Percentiles rank a stretch among this genome's conserved stretches.
Evolutionary conservation across 2,329 filamentous ascomycete genomes (phyloP).

Genomic region (Pyrenophora teres): DNA sequence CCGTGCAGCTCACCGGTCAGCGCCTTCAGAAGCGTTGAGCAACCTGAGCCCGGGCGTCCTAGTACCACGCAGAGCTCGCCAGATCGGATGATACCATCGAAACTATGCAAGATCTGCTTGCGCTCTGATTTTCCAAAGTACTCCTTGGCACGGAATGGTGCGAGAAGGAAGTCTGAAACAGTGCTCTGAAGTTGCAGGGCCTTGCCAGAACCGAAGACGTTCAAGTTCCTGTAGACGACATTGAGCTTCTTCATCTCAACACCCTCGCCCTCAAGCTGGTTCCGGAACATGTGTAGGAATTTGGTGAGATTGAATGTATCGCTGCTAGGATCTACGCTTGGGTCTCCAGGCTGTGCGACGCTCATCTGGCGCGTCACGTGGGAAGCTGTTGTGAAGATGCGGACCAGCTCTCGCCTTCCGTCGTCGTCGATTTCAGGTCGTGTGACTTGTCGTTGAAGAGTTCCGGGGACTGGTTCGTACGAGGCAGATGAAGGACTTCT

Average conservation of each 20-base stretch:
- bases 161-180: slow-evolving; percentile 62
- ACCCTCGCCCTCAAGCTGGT: slow-evolving; percentile 60
- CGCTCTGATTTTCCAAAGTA: slow-evolving; percentile 53
- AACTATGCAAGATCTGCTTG: slow-evolving; percentile 61
- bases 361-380: slow-evolving; percentile 27
- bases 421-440: slow-evolving; percentile 31
- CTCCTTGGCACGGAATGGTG: slow-evolving; percentile 63
- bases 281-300: slow-evolving; percentile 57
- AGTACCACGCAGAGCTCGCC: slow-evolving; percentile 57
- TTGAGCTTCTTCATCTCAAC: slow-evolving; percentile 61
- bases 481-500: slow-evolving; percentile 8
- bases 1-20: slow-evolving; percentile 65
- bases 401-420: slow-evolving; percentile 32
- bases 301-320: slow-evolving; percentile 60
- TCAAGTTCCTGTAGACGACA: slow-evolving; percentile 67
- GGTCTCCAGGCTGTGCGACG: slow-evolving; percentile 47
- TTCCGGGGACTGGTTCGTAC: slow-evolving; percentile 5
- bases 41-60: slow-evolving; percentile 61
- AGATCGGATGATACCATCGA: slow-evolving; percentile 58
- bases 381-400: slow-evolving; percentile 33
- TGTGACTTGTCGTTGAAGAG: slow-evolving; percentile 22
- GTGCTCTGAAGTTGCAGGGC: slow-evolving; percentile 72
- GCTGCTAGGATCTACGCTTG: slow-evolving; percentile 58
- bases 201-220: slow-evolving; percentile 68
- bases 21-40: slow-evolving; percentile 67